Evolutionary conservation across 345 rosid species (phyloP).

Genomic region (Salix dunnii): DNA sequence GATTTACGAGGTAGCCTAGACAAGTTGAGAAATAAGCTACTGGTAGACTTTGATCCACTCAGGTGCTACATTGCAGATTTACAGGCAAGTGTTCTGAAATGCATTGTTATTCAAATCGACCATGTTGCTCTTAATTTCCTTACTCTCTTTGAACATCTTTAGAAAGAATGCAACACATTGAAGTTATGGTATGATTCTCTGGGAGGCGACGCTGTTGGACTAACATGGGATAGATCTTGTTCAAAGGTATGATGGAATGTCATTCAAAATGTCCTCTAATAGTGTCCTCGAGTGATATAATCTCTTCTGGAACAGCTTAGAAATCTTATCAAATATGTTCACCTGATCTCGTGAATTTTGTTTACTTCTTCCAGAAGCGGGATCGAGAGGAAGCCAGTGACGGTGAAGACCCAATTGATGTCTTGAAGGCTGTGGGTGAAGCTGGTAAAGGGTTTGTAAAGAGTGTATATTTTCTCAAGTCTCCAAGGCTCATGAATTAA

Average conservation of each 20-base stretch:
- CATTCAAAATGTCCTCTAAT: neutral
- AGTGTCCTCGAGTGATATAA: neutral
- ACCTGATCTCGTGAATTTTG: neutral
- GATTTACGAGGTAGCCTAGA: constrained; percentile 55
- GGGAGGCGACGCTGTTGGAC: constrained; percentile 81
- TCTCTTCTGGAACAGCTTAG: neutral
- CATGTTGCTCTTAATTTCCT: constrained; percentile 3
- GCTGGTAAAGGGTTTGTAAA: constrained; percentile 81
- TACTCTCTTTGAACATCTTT: constrained; percentile 14
- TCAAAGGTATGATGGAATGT: constrained; percentile 52
- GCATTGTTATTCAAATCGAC: neutral
- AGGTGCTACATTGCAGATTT: constrained; percentile 59
- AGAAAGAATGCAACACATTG: constrained; percentile 60
- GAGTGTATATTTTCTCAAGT: constrained; percentile 59
- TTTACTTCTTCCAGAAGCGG: constrained; percentile 52
- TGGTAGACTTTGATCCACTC: constrained; percentile 76
- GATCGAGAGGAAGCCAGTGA: constrained; percentile 45
- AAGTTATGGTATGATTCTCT: constrained; percentile 81
- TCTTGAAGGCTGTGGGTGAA: constrained; percentile 59
- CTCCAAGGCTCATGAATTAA: constrained; percentile 33
- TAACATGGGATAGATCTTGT: constrained; percentile 61
- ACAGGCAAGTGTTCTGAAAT: constrained; percentile 47
- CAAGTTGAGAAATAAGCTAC: constrained; percentile 50
- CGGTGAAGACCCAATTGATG: constrained; percentile 40
- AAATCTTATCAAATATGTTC: neutral